Conservation (phyloP, 1,284 basidiomycete species). For the Ceratobasidium sp. region DNA sequence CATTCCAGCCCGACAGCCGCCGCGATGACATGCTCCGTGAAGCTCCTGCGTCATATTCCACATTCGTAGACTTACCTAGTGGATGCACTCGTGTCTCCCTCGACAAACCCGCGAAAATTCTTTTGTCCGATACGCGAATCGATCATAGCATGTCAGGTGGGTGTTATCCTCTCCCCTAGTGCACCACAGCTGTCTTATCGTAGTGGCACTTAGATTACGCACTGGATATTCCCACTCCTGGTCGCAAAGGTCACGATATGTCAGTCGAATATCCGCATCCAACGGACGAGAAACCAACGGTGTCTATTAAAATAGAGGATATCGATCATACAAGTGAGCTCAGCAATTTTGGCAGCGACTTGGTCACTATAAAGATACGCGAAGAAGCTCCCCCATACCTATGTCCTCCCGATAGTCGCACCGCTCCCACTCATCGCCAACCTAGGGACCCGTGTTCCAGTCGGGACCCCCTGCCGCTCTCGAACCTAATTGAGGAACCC, state of each 20-base stretch:
- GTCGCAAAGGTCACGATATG: neutral
- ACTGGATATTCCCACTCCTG: neutral
- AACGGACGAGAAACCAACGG: neutral
- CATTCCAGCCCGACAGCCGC: neutral
- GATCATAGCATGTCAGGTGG: neutral
- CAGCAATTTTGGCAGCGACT: neutral
- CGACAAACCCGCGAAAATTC: neutral
- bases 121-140: neutral
- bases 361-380: neutral
- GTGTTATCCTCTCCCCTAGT: neutral
- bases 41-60: neutral
- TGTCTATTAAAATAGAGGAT: neutral
- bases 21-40: neutral
- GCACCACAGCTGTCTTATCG: neutral
- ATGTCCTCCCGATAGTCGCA: neutral
- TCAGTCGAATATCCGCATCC: neutral
- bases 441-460: neutral
- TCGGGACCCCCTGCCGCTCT: neutral
- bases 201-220: neutral
- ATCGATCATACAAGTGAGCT: neutral
- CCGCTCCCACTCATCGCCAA: neutral
- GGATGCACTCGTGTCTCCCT: neutral
- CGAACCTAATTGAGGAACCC: neutral
- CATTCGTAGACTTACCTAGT: neutral
- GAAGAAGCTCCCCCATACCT: neutral